Conservation (phyloP, 2,329 filamentous ascomycete species). For the Cryphonectria nitschkei region DNA sequence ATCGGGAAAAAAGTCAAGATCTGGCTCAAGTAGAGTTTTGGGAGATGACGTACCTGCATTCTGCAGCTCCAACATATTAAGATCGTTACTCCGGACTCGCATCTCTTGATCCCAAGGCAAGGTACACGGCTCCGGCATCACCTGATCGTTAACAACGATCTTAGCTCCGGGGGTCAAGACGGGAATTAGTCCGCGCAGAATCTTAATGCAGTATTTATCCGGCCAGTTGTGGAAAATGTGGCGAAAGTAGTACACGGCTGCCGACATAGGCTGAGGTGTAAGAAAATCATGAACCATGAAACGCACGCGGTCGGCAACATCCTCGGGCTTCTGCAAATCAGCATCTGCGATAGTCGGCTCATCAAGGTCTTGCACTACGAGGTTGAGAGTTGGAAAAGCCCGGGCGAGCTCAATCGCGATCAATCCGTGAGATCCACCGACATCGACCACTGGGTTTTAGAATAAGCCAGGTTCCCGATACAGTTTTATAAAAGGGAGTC, state of each 20-base stretch:
- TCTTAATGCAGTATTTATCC: slow-evolving; percentile 21
- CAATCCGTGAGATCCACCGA: slow-evolving; percentile 18
- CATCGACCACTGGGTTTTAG: slow-evolving; percentile 13
- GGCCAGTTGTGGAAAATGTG: slow-evolving; percentile 20
- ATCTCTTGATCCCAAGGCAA: slow-evolving; percentile 12
- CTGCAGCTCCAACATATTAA: slow-evolving; percentile 15
- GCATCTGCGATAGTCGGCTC: slow-evolving; percentile 11
- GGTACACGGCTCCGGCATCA: slow-evolving; percentile 6
- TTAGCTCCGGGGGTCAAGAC: slow-evolving; percentile 12
- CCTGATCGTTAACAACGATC: slow-evolving; percentile 13
- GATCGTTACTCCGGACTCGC: not conserved
- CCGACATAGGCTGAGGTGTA: slow-evolving; percentile 12
- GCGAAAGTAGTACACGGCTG: slow-evolving; percentile 16
- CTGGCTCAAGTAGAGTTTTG: not conserved
- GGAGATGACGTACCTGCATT: slow-evolving; percentile 13
- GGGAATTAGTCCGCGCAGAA: slow-evolving; percentile 2
- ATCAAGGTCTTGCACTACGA: slow-evolving; percentile 20
- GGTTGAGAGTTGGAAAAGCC: slow-evolving; percentile 11
- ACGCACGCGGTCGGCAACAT: slow-evolving; percentile 11
- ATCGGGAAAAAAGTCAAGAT: not conserved
- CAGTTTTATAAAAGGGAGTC: not conserved
- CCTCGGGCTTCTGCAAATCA: slow-evolving; percentile 2
- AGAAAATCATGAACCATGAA: slow-evolving; percentile 22
- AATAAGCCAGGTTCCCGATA: not conserved
- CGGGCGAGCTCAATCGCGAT: slow-evolving; percentile 17